phyloP scores from a whole-genome alignment of 2,329 filamentous ascomycete genomes.

The Trichoderma endophyticum region DNA sequence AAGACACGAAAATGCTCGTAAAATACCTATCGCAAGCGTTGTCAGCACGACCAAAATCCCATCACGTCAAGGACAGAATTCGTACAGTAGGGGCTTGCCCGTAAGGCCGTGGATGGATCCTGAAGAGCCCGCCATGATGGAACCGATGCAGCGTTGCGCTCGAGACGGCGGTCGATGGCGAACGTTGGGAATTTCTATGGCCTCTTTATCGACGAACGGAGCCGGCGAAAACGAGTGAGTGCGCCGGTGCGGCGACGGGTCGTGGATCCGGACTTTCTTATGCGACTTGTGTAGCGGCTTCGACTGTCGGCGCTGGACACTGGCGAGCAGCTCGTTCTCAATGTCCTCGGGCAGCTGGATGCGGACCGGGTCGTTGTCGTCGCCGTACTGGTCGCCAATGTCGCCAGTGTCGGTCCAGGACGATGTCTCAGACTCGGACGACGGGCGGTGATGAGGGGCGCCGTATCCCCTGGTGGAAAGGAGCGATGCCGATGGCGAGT shows the following conservation, averaged over 20 bases:
- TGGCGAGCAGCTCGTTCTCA: slow-evolving; percentile 59
- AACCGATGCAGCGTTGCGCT: slow-evolving; percentile 67
- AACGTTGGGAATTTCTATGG: slow-evolving; percentile 76
- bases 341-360: slow-evolving; percentile 64
- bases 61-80: neutral
- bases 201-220: slow-evolving; percentile 62
- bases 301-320: slow-evolving; percentile 44
- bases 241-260: slow-evolving; percentile 41
- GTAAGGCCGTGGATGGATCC: slow-evolving; percentile 85
- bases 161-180: slow-evolving; percentile 60
- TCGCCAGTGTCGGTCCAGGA: slow-evolving; percentile 95
- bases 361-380: slow-evolving; percentile 77
- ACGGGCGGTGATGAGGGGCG: slow-evolving; percentile 46
- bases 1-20: slow-evolving; percentile 84
- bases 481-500: slow-evolving; percentile 39
- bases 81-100: slow-evolving; percentile 88
- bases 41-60: slow-evolving; percentile 17
- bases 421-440: slow-evolving; percentile 63
- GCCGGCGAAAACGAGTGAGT: slow-evolving; percentile 37
- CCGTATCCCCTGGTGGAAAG: slow-evolving; percentile 32
- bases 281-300: slow-evolving; percentile 39
- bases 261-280: slow-evolving; percentile 68
- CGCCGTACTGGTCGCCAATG: slow-evolving; percentile 83
- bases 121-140: slow-evolving; percentile 81
- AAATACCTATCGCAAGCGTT: slow-evolving; percentile 65